Evolutionary conservation across 306 rosid species (phyloP).

Genomic region (Vigna mungo): DNA sequence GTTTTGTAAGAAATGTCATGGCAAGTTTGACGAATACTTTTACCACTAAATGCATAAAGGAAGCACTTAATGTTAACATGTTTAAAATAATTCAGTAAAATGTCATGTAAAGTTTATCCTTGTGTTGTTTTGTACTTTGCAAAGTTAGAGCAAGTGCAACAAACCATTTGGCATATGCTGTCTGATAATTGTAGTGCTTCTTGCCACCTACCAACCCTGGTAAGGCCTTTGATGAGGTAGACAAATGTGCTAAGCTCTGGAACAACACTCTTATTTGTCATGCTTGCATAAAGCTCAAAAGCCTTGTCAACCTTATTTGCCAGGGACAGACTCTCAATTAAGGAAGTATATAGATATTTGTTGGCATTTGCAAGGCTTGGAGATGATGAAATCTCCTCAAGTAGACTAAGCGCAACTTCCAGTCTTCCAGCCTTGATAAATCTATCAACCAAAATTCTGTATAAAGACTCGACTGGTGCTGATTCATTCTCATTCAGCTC

Average conservation of each 20-base stretch:
- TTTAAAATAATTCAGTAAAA: constrained; percentile 6
- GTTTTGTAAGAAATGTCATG: constrained; percentile 18
- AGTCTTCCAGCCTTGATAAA: constrained; percentile 80
- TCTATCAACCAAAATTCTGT: constrained; percentile 72
- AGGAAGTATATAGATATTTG: constrained; percentile 61
- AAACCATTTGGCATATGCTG: constrained; percentile 83
- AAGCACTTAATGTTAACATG: constrained; percentile 16
- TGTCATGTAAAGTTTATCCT: constrained; percentile 10
- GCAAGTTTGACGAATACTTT: constrained; percentile 16
- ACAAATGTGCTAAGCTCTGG: constrained; percentile 75
- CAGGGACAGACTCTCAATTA: constrained; percentile 70
- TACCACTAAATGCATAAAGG: not conserved
- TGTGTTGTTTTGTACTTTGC: constrained; percentile 15
- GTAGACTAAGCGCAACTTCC: constrained; percentile 68
- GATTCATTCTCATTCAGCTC: constrained; percentile 67
- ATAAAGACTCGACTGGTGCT: constrained; percentile 61
- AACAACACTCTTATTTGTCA: constrained; percentile 64
- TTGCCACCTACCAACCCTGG: constrained; percentile 68
- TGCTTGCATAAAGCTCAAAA: constrained; percentile 64
- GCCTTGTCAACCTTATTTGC: constrained; percentile 75
- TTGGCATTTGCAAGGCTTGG: constrained; percentile 50
- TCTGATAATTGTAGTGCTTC: constrained; percentile 79
- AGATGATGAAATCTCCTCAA: constrained; percentile 77
- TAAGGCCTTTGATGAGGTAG: constrained; percentile 78
- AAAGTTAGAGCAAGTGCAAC: constrained; percentile 50